These are phyloP conservation scores for Fistulinella cinereoalba DNA, from an alignment of 1,284 basidiomycete genomes.

Conservation along the genomic window DNA sequence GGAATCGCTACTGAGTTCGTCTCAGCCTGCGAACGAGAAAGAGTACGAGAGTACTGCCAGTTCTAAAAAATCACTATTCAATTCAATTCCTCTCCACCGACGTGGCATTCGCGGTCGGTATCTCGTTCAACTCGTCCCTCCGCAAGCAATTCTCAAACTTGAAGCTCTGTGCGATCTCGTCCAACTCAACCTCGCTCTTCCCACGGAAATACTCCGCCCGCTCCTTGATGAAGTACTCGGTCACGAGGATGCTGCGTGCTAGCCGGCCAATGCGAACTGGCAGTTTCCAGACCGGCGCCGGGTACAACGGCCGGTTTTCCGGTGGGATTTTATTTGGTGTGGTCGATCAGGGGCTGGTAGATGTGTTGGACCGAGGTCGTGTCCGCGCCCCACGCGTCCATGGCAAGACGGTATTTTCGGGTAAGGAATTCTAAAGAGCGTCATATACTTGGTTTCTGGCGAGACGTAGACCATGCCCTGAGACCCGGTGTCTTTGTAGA, in stretches of 20 bases:
- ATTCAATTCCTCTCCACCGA: neutral
- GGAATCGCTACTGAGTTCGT: too few relatives aligned
- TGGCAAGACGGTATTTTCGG: slow-evolving; percentile 60
- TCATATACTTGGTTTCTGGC: slow-evolving; percentile 67
- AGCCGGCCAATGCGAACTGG: slow-evolving; percentile 45
- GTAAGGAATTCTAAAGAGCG: slow-evolving; percentile 60
- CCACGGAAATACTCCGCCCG: slow-evolving; percentile 64
- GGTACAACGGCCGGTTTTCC: slow-evolving; percentile 47
- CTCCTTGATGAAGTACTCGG: slow-evolving; percentile 60
- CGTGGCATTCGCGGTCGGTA: slow-evolving; percentile 40
- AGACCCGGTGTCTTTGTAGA: slow-evolving; percentile 85
- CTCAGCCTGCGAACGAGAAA: too few relatives aligned
- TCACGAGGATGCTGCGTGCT: slow-evolving; percentile 57
- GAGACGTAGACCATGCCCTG: slow-evolving; percentile 79
- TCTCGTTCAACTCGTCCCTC: slow-evolving; percentile 48
- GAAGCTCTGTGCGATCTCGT: slow-evolving; percentile 61
- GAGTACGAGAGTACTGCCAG: neutral
- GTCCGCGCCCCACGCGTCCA: slow-evolving; percentile 66
- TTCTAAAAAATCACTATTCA: neutral
- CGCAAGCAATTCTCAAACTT: slow-evolving; percentile 54
- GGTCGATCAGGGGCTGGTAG: slow-evolving; percentile 57
- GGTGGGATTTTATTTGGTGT: slow-evolving; percentile 48
- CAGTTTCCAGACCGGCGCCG: slow-evolving; percentile 50
- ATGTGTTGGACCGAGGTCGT: slow-evolving; percentile 44
- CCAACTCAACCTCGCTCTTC: slow-evolving; percentile 54